Conservation (phyloP, 371 early-diverging fungal species). For the Blastocladiella emersonii region DNA sequence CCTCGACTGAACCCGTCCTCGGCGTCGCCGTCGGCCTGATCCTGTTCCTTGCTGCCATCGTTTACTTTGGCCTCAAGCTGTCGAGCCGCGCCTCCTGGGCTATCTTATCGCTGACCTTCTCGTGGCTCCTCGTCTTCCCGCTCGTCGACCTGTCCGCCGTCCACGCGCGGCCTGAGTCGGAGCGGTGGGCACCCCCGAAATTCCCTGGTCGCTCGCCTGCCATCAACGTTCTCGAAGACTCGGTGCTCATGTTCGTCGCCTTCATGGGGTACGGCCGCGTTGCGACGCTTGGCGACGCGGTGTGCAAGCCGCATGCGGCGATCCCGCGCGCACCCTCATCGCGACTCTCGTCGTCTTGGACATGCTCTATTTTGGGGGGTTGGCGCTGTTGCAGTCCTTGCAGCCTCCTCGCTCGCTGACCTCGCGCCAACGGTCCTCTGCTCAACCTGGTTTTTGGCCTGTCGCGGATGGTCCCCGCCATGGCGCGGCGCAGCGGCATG, state of each 20-base stretch:
- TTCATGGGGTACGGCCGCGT: conserved; percentile 4
- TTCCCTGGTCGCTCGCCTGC: background rate
- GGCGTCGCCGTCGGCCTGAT: background rate
- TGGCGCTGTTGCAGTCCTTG: background rate
- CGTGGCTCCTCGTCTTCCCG: background rate
- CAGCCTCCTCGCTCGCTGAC: background rate
- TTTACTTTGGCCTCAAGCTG: background rate
- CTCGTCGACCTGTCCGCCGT: background rate
- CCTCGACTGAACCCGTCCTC: too few species aligned
- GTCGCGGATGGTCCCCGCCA: conserved; percentile 1
- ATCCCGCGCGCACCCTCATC: background rate
- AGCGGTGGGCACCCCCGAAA: background rate
- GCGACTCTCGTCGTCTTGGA: background rate
- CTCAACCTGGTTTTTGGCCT: conserved; percentile 1
- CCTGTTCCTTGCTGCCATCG: background rate
- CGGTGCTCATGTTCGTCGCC: conserved; percentile 5
- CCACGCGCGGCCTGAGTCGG: background rate
- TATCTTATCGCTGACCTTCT: background rate
- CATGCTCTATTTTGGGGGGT: background rate
- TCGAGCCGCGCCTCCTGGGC: background rate
- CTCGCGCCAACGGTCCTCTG: background rate
- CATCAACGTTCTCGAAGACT: background rate
- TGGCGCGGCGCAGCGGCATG: background rate
- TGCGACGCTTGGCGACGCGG: conserved; percentile 4
- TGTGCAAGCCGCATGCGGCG: background rate